Evolutionary conservation across 139 green algal species (phyloP).

Genomic region (Mychonastes homosphaera): DNA sequence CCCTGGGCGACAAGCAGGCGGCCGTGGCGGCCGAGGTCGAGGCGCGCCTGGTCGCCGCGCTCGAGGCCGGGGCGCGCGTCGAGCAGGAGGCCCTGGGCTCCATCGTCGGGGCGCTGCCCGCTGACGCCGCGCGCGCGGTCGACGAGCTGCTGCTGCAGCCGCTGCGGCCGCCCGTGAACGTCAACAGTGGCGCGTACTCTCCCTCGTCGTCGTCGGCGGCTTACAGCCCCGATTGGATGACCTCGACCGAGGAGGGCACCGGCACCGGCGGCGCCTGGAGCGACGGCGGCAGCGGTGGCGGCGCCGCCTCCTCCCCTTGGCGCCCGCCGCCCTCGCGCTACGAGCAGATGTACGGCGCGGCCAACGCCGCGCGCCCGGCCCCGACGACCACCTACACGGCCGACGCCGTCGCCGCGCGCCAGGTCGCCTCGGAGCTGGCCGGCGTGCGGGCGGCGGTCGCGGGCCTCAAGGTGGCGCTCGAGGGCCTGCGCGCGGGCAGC

Average conservation of each 20-base stretch:
- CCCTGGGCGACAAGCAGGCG: conserved; percentile 51
- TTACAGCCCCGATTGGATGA: no score
- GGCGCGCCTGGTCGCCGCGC: conserved; percentile 34
- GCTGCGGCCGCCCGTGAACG: no score
- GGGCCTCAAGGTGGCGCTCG: conserved; percentile 33
- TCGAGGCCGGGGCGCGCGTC: conserved; percentile 42
- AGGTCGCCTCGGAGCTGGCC: conserved; percentile 49
- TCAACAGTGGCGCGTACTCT: no score
- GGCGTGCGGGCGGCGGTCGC: conserved; percentile 47
- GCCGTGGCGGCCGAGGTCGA: conserved; percentile 48
- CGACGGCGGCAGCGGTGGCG: neutral
- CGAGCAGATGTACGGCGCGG: neutral
- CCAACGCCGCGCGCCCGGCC: conserved; percentile 5
- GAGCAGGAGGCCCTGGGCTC: conserved; percentile 50
- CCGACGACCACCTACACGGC: conserved; percentile 31
- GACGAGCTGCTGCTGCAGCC: conserved; percentile 39
- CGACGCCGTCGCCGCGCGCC: conserved; percentile 32
- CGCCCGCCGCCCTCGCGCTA: conserved; percentile 1
- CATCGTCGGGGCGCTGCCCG: conserved; percentile 36
- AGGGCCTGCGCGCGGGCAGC: conserved; percentile 37
- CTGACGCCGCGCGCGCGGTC: conserved; percentile 20
- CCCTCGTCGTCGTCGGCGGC: no score
- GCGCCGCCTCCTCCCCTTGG: neutral
- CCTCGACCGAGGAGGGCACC: conserved; percentile 1
- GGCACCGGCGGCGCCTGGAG: neutral